These are phyloP conservation scores for Sphaerostilbella broomeana DNA, from an alignment of 2,329 filamentous ascomycete species.

Conservation along the genomic window DNA sequence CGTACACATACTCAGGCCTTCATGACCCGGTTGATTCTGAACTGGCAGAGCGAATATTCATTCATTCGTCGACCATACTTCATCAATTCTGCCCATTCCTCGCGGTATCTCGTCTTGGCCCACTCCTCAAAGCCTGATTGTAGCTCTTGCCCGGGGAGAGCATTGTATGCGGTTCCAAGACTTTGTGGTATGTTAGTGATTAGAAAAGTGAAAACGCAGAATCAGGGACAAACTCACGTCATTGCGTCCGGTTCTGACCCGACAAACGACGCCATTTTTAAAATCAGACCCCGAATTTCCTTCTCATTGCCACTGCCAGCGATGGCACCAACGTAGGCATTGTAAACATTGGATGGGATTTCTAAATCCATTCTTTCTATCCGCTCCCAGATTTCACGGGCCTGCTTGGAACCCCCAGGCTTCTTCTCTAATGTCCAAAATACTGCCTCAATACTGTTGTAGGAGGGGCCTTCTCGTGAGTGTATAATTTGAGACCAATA, in stretches of 20 bases:
- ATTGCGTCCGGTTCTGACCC: constrained; percentile 61
- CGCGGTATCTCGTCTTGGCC: constrained; percentile 62
- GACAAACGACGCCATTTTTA: constrained; percentile 58
- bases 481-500: constrained; percentile 82
- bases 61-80: constrained; percentile 42
- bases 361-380: constrained; percentile 71
- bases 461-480: constrained; percentile 78
- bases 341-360: constrained; percentile 65
- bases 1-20: constrained; percentile 36
- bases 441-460: constrained; percentile 71
- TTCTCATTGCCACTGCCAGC: constrained; percentile 66
- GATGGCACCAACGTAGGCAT: constrained; percentile 69
- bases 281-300: constrained; percentile 59
- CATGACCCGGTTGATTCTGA: constrained; percentile 43
- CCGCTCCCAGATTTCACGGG: constrained; percentile 64
- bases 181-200: constrained; percentile 36
- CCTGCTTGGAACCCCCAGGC: constrained; percentile 50
- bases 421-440: constrained; percentile 69
- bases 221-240: constrained; percentile 53
- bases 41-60: constrained; percentile 39
- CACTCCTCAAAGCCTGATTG: constrained; percentile 68
- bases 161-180: constrained; percentile 70
- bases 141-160: constrained; percentile 55
- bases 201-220: not conserved
- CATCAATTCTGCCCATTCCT: constrained; percentile 61